phyloP scores from a whole-genome alignment of 495 filamentous ascomycete species.

The Neurospora pannonica region DNA sequence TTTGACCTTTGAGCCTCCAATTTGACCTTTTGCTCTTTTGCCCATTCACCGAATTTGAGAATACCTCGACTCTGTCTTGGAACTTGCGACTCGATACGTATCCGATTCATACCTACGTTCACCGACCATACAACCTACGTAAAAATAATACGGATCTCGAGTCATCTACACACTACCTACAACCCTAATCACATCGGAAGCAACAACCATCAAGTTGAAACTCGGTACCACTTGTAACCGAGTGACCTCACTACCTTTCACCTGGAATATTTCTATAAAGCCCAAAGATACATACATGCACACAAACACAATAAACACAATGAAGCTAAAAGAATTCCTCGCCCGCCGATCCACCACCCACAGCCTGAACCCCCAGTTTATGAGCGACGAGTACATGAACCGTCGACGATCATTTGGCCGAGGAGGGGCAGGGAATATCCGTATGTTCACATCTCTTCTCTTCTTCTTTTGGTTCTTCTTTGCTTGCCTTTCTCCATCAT shows the following conservation, averaged over 20 bases:
- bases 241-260: neutral
- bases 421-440: conserved; percentile 17
- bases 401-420: conserved; percentile 12
- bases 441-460: neutral
- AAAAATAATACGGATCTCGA: neutral
- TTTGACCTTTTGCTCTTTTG: neutral
- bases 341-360: neutral
- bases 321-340: neutral
- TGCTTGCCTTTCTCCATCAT: no score
- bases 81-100: neutral
- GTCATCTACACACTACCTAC: neutral
- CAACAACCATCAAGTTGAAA: neutral
- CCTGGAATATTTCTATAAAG: neutral
- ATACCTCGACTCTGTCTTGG: neutral
- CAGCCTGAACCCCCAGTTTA: neutral
- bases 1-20: neutral
- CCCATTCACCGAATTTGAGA: neutral
- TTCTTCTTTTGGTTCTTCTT: no score
- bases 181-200: neutral
- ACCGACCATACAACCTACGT: neutral
- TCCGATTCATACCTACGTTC: neutral
- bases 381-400: neutral
- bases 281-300: neutral
- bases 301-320: neutral
- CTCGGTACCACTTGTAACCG: neutral